Evolutionary conservation across 2,329 filamentous ascomycete genomes (phyloP), one percentile per base, ranked within the genome.

Genomic region (Phaeophleospora eucalypticola): DNA sequence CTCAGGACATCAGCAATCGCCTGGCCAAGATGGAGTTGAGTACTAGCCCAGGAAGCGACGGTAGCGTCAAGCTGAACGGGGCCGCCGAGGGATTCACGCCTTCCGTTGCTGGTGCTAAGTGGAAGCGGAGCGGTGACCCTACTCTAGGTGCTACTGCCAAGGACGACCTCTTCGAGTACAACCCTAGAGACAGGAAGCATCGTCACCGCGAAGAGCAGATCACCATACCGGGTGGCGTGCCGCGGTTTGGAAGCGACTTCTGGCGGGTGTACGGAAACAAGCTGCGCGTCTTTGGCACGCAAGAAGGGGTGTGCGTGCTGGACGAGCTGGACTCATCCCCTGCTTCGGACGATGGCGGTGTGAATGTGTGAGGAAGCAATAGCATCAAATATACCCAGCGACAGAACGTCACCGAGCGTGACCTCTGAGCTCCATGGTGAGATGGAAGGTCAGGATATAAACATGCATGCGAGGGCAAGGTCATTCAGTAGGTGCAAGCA

Each of bases 261-360:
- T 84, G 81, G 81, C 57, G 65, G 3, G 61, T 73, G 8, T 81
- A 82, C 59, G 76, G 76, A 1, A 83, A 83, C 54, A 78, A 73
- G 52, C 59, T 83, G 45, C 68, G 80, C 33, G 74, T 81, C 1
- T 83, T 82, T 65, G 81, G 80, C 2, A 82, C 79, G 0, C 58
- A 71, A 38, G 80, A 84, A 61, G 70, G 68, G 20, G 62, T 76
- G 4, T 77, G 68, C 39, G 49, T 49, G 36, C 49, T 66, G 14
- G 58, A 61, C 21, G 47, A 27, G 9, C 29, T 27, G 7, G 21
- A 24, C 7, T 39, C 48, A 29, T 43, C 36, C 15, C 19, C 38
- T 4, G 17, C 17, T 10, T 40, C 35, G 14, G 49, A 52, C 8
- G 44, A 51, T 36, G 49, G 45, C 8, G 49, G 38, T 14, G 42